Conservation (phyloP, 257 asterid species). For the Solanum ossicruentum region DNA sequence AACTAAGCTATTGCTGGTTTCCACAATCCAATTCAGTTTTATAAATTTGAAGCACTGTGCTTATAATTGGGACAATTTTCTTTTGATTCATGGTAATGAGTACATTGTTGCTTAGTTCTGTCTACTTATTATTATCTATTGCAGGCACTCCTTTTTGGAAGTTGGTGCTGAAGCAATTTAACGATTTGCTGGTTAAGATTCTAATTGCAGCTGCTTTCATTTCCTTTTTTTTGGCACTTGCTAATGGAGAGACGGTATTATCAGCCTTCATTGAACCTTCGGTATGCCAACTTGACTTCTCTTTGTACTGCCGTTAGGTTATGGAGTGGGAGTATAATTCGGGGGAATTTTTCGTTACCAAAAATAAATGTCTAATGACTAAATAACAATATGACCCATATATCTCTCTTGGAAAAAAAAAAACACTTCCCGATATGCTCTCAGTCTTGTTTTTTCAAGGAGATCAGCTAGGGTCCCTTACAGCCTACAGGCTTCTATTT, state of each 20-base stretch:
- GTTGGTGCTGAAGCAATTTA: constrained; percentile 93
- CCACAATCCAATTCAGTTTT: background rate
- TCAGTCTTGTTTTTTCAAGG: background rate
- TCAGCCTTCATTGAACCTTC: constrained; percentile 96
- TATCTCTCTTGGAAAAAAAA: background rate
- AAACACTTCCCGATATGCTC: background rate
- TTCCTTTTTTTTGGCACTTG: constrained; percentile 83
- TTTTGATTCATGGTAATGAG: background rate
- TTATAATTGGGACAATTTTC: background rate
- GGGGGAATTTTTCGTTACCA: background rate
- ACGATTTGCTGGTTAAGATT: constrained; percentile 96
- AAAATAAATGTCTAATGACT: background rate
- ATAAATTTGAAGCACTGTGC: background rate
- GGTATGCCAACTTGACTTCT: constrained; percentile 33
- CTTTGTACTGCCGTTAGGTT: background rate
- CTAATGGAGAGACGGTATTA: constrained; percentile 94
- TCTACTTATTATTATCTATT: background rate
- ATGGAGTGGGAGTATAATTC: background rate
- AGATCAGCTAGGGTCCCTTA: background rate
- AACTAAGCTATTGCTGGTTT: background rate
- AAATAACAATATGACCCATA: background rate
- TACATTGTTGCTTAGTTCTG: background rate
- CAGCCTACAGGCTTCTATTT: background rate
- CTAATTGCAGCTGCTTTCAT: constrained; percentile 84
- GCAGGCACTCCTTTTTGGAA: constrained; percentile 94